Base-by-base conservation (phyloP, 148 eudicot genomes). In the Chenopodium formosanum region DNA sequence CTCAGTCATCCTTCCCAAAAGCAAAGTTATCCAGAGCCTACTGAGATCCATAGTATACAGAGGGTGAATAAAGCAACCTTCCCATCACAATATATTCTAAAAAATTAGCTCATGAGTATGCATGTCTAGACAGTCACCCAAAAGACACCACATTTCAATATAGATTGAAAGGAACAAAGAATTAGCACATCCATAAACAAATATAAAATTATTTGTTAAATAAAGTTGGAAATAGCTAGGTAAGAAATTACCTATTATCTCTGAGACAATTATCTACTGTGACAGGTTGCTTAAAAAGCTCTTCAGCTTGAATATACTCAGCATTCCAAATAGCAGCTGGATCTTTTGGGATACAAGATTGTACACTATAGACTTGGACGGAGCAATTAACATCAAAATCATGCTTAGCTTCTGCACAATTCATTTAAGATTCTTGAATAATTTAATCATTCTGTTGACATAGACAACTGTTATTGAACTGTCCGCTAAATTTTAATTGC, bases 261-360 rank as follows among this genome's bases (percentile, higher is more conserved):
- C 93, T 91, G 86, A 97, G 85, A 83, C 98, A 97, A 87, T 94
- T 97, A 84, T 89, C 91, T 75, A 76, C 87, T 78, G 91, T 52
- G 17, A 73, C 34, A 58, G 93, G 89, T 89, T 94, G 94, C 90
- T 84, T 97, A 74, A 87, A 94, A 74, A 97, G 98, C 85, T 91
- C 97, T 86, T 92, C 97, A 73, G 99, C 93, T 83, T 97, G 99
- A 83, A 94, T 88, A 89, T 86, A 97, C 80, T 97, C 99, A 56
- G 93, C 89, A 91, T 97, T 97, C 97, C 98, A 94, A 47, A 97
- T 89, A 73, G 91, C 81, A 31, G 92, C 98, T 77, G 95, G 89
- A 89, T 97, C 99, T 87, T 91, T 91, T 13, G 99, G 99, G 74
- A 97, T 88, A 85, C 91, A 90, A 69, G 94, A 86, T 84, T 97